phyloP scores from a whole-genome alignment of 495 filamentous ascomycete genomes.

The Haplographium delicatum region DNA sequence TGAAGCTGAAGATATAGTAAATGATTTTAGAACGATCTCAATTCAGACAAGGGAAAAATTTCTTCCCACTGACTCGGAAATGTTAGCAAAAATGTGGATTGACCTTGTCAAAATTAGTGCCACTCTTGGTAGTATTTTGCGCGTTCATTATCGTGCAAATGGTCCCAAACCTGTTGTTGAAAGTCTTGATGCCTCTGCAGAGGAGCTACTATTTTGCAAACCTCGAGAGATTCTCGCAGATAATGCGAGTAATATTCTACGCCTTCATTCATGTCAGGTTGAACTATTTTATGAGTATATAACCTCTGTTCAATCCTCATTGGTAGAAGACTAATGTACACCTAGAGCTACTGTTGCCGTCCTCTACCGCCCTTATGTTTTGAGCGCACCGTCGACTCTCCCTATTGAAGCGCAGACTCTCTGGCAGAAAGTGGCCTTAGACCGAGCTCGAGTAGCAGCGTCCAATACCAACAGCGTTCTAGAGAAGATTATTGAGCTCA shows the following conservation, averaged over 20 bases:
- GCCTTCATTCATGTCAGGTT: slow-evolving; percentile 11
- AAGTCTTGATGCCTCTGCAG: slow-evolving; percentile 9
- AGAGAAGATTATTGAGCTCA: slow-evolving; percentile 30
- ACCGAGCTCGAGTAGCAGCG: slow-evolving; percentile 29
- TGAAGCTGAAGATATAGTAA: slow-evolving; percentile 63
- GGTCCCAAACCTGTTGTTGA: slow-evolving; percentile 2
- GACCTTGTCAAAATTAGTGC: slow-evolving; percentile 13
- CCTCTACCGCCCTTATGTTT: slow-evolving; percentile 18
- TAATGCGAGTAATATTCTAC: slow-evolving; percentile 2
- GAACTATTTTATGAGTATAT: slow-evolving; percentile 16
- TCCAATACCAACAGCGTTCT: slow-evolving; percentile 32
- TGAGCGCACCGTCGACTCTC: slow-evolving; percentile 2
- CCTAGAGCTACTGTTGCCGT: slow-evolving; percentile 13
- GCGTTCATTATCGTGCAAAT: slow-evolving; percentile 17
- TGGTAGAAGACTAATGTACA: not conserved
- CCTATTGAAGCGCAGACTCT: not conserved
- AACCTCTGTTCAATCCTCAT: not conserved
- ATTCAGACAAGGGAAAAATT: slow-evolving; percentile 1
- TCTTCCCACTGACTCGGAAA: slow-evolving; percentile 5
- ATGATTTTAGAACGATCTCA: slow-evolving; percentile 23
- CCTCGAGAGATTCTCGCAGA: not conserved
- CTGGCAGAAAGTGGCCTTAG: slow-evolving; percentile 1
- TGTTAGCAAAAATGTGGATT: slow-evolving; percentile 18
- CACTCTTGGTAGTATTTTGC: slow-evolving; percentile 12
- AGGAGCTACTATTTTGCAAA: slow-evolving; percentile 5